phyloP scores from a whole-genome alignment of 495 filamentous ascomycete genomes.

The Darksidea phi region DNA sequence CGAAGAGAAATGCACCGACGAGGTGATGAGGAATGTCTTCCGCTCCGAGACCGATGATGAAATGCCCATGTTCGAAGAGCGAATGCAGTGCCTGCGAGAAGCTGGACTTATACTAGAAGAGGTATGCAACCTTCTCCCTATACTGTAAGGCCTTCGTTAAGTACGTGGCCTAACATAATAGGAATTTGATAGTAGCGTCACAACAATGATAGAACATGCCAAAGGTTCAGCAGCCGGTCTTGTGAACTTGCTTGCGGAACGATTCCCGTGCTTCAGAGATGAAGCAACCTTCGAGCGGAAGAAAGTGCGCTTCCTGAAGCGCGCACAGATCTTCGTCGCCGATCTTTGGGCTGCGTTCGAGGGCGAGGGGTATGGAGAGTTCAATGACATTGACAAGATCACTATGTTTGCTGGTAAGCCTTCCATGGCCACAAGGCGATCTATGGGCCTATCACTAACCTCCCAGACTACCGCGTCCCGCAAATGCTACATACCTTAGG shows the following conservation, averaged over 20 bases:
- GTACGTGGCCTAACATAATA: conserved; percentile 46
- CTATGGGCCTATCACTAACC: too few species aligned
- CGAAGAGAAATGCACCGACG: conserved; percentile 71
- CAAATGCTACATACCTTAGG: conserved; percentile 86
- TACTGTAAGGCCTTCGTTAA: background rate
- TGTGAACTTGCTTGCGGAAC: conserved; percentile 74
- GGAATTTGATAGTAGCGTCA: conserved; percentile 75
- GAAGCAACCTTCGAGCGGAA: conserved; percentile 68
- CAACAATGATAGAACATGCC: conserved; percentile 71
- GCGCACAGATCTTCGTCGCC: conserved; percentile 92
- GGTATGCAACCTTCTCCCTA: conserved; percentile 52
- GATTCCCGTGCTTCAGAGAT: conserved; percentile 86
- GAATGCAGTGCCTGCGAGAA: conserved; percentile 77
- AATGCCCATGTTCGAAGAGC: conserved; percentile 79
- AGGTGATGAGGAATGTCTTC: conserved; percentile 73
- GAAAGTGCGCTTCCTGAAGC: conserved; percentile 81
- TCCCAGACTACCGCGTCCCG: conserved; percentile 93
- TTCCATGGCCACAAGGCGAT: too few species aligned
- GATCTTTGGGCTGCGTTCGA: conserved; percentile 95
- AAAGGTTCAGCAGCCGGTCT: conserved; percentile 77
- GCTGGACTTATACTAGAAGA: conserved; percentile 80
- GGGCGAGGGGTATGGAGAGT: conserved; percentile 73
- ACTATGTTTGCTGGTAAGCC: conserved; percentile 86
- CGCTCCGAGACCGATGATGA: conserved; percentile 80
- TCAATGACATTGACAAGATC: conserved; percentile 87